phyloP scores from a whole-genome alignment of 306 rosid species.

The Dalbergia cochinchinensis region DNA sequence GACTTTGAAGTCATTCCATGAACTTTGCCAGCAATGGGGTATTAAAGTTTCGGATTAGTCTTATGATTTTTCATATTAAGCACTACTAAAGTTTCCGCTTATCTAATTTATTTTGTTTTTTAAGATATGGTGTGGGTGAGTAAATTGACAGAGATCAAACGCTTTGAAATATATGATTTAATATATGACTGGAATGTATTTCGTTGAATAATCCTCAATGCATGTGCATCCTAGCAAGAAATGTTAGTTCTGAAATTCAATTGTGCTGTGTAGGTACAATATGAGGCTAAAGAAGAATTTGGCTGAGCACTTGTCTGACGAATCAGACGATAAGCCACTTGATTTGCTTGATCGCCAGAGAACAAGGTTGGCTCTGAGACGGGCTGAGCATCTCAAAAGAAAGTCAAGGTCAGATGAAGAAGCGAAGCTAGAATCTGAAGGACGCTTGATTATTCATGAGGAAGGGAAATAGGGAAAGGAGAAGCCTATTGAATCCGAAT shows the following conservation, averaged over 20 bases:
- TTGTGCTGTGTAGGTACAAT: constrained; percentile 58
- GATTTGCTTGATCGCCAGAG: constrained; percentile 84
- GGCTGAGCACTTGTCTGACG: constrained; percentile 66
- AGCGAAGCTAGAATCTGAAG: constrained; percentile 77
- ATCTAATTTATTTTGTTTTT: background rate
- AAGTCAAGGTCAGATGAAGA: constrained; percentile 69
- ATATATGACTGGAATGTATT: background rate
- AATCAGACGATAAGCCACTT: constrained; percentile 88
- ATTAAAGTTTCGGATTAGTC: background rate
- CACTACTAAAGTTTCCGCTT: background rate
- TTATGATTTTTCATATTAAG: background rate
- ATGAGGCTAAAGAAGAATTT: constrained; percentile 61
- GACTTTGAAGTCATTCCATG: constrained; percentile 1
- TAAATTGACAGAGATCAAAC: background rate
- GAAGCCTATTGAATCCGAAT: constrained; percentile 51
- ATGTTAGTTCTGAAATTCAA: constrained; percentile 2
- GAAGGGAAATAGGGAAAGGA: constrained; percentile 56
- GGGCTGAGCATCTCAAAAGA: constrained; percentile 65
- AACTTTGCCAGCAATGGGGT: background rate
- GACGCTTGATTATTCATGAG: constrained; percentile 78
- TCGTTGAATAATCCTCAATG: background rate
- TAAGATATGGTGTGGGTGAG: background rate
- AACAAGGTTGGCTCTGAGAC: constrained; percentile 76
- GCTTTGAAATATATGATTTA: constrained; percentile 8
- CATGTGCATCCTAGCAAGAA: background rate